Percentiles rank a stretch among this genome's conserved stretches.
Evolutionary conservation across 495 filamentous ascomycete species (phyloP).

Genomic region (Tuber calosporum): DNA sequence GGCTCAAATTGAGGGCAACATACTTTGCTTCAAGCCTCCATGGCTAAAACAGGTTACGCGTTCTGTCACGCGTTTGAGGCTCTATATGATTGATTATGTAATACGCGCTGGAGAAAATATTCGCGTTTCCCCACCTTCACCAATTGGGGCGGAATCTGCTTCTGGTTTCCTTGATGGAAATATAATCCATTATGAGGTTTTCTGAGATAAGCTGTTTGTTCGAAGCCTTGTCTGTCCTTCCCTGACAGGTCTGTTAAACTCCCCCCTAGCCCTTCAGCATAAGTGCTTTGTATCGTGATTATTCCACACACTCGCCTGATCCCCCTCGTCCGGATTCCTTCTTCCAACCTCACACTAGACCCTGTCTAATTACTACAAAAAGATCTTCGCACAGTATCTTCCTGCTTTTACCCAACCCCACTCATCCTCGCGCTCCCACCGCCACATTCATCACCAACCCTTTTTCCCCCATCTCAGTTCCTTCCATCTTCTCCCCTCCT

Average conservation of each 20-base stretch:
- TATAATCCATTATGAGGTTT: not conserved
- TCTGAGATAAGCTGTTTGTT: not conserved
- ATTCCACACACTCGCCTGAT: not conserved
- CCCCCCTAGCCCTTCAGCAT: not conserved
- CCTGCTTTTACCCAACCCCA: not conserved
- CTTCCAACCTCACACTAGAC: not conserved
- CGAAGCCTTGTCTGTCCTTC: not conserved
- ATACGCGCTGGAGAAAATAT: conserved; percentile 30
- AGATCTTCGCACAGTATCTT: not conserved
- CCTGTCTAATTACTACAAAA: not conserved
- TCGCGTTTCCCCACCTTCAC: conserved; percentile 37
- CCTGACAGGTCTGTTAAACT: not conserved
- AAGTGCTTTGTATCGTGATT: conserved; percentile 9
- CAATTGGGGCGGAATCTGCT: conserved; percentile 20
- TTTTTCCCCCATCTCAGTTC: conserved; percentile 18
- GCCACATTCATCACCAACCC: not conserved
- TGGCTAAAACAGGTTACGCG: not conserved
- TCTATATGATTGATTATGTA: conserved; percentile 26
- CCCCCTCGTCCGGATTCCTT: not conserved
- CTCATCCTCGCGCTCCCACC: not conserved
- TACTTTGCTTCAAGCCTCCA: not conserved
- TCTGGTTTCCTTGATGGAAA: not conserved
- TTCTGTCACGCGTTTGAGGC: conserved; percentile 31
- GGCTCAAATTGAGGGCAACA: not conserved
- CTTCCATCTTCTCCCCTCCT: not conserved